phyloP scores from a whole-genome alignment of 75 land plant species.

The Pinus taeda region DNA sequence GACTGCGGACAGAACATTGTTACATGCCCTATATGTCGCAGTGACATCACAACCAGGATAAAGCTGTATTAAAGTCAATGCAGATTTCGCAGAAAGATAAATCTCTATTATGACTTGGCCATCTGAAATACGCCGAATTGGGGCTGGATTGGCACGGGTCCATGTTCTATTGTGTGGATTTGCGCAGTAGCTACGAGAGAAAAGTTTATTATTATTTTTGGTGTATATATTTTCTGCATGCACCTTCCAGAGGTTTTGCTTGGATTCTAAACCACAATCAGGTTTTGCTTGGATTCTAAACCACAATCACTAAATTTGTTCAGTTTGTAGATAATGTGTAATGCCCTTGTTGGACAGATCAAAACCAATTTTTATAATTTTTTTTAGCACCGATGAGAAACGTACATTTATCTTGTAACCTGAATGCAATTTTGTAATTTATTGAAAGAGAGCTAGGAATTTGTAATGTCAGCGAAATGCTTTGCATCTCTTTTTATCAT shows the following conservation, averaged over 20 bases:
- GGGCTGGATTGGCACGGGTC: too few species aligned
- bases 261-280: neutral
- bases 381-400: neutral
- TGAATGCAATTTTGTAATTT: neutral
- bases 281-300: neutral
- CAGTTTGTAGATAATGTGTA: neutral
- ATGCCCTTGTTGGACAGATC: neutral
- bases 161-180: too few species aligned
- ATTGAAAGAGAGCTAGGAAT: neutral
- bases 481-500: neutral
- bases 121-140: too few species aligned
- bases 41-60: slow-evolving; percentile 47
- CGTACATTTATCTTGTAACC: neutral
- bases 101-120: neutral
- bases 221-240: neutral
- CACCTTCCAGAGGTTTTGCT: too few species aligned
- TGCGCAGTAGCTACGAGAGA: too few species aligned
- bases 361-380: neutral
- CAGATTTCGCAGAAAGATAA: slow-evolving; percentile 7
- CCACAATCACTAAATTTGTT: neutral
- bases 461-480: neutral
- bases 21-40: slow-evolving; percentile 58
- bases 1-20: slow-evolving; percentile 53
- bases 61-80: slow-evolving; percentile 34
- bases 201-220: neutral